A percentile compares a stretch with the other conserved stretches of the same genome.
Evolutionary conservation across 164 flowering plant species (phyloP).

Genomic region (Stephania yunnanensis): DNA sequence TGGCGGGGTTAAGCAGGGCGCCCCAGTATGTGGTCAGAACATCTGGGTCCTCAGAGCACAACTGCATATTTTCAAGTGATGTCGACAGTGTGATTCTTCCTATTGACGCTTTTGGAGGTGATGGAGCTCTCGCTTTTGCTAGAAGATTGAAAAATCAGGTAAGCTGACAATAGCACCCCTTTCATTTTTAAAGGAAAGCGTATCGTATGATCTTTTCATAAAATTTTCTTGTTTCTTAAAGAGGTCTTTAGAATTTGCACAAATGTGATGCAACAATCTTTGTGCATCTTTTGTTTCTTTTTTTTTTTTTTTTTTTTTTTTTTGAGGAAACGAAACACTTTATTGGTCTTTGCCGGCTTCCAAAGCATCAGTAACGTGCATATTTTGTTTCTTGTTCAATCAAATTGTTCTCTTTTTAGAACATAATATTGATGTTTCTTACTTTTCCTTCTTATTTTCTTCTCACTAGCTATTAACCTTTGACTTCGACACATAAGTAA

Average conservation of each 20-base stretch:
- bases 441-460: not conserved
- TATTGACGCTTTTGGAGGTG: constrained; percentile 71
- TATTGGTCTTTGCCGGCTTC: too few species aligned
- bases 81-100: constrained; percentile 82
- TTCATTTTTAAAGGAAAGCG: not conserved
- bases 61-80: constrained; percentile 53
- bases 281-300: too few species aligned
- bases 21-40: constrained; percentile 55
- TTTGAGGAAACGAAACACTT: too few species aligned
- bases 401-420: not conserved
- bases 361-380: too few species aligned
- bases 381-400: not conserved
- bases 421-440: too few species aligned
- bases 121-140: constrained; percentile 76
- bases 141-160: constrained; percentile 46
- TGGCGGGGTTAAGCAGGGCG: constrained; percentile 77
- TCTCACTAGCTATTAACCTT: not conserved
- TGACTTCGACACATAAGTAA: not conserved
- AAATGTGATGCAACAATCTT: not conserved
- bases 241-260: too few species aligned
- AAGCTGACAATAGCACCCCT: not conserved
- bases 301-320: too few species aligned
- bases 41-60: constrained; percentile 23
- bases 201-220: not conserved
- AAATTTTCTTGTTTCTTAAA: too few species aligned